Conservation (phyloP, 164 flowering plant genomes). For the Stephania yunnanensis region DNA sequence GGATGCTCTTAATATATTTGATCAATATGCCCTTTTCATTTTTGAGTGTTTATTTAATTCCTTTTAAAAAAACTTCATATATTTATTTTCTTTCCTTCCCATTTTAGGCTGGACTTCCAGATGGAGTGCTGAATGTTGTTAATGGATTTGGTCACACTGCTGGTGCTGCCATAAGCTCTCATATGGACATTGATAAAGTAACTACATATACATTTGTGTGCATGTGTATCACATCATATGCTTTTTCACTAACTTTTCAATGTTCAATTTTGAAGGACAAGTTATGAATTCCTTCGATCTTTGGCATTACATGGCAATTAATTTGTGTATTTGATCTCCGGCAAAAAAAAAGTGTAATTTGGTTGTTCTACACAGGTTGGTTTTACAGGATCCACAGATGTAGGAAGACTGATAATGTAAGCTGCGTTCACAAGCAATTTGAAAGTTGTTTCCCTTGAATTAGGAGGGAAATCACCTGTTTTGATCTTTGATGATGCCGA, state of each 20-base stretch:
- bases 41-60: constrained; percentile 20
- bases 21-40: not conserved
- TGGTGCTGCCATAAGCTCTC: constrained; percentile 74
- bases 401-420: constrained; percentile 58
- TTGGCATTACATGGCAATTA: too few relatives aligned
- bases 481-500: constrained; percentile 78
- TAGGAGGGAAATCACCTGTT: constrained; percentile 89
- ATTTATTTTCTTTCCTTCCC: not conserved
- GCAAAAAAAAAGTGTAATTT: not conserved
- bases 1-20: not conserved
- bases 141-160: constrained; percentile 69
- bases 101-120: constrained; percentile 78
- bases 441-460: constrained; percentile 65
- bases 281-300: not conserved
- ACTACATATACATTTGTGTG: not conserved
- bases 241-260: not conserved
- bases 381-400: constrained; percentile 80
- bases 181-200: constrained; percentile 84
- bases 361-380: constrained; percentile 34
- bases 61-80: constrained; percentile 5
- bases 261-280: not conserved
- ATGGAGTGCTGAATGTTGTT: constrained; percentile 80
- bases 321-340: too few relatives aligned
- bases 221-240: too few relatives aligned
- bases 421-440: constrained; percentile 76